These are phyloP conservation scores for Fraxinus platypoda DNA, from an alignment of 305 asterid genomes.

Conservation along the genomic window DNA sequence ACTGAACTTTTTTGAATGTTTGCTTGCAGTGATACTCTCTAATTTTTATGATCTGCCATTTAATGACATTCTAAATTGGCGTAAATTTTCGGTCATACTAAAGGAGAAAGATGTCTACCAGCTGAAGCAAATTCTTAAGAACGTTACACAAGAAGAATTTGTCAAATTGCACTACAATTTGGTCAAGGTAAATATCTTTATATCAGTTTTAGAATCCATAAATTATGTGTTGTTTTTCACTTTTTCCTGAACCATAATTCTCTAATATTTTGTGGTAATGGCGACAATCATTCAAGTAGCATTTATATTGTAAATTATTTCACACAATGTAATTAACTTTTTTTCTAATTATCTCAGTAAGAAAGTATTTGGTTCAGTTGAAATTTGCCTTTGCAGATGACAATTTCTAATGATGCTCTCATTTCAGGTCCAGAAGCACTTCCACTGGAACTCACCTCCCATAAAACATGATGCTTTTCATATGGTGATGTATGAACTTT, in stretches of 20 bases:
- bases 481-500: slow-evolving; percentile 92
- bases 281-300: background rate
- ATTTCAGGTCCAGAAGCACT: slow-evolving; percentile 81
- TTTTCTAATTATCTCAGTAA: background rate
- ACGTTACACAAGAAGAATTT: slow-evolving; percentile 64
- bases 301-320: background rate
- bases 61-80: slow-evolving; percentile 84
- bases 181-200: slow-evolving; percentile 59
- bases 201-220: background rate
- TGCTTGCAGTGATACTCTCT: slow-evolving; percentile 83
- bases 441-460: slow-evolving; percentile 92
- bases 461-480: slow-evolving; percentile 71
- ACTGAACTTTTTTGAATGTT: slow-evolving; percentile 16
- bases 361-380: background rate
- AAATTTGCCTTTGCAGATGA: background rate
- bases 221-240: background rate
- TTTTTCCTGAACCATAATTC: background rate
- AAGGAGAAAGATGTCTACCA: slow-evolving; percentile 87
- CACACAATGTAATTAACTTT: background rate
- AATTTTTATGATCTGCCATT: slow-evolving; percentile 90
- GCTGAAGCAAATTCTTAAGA: slow-evolving; percentile 85
- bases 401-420: slow-evolving; percentile 7
- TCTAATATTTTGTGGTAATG: background rate
- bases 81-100: slow-evolving; percentile 65
- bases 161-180: slow-evolving; percentile 74